phyloP scores from a whole-genome alignment of 2,329 filamentous ascomycete species.

The Ophiostoma montium region DNA sequence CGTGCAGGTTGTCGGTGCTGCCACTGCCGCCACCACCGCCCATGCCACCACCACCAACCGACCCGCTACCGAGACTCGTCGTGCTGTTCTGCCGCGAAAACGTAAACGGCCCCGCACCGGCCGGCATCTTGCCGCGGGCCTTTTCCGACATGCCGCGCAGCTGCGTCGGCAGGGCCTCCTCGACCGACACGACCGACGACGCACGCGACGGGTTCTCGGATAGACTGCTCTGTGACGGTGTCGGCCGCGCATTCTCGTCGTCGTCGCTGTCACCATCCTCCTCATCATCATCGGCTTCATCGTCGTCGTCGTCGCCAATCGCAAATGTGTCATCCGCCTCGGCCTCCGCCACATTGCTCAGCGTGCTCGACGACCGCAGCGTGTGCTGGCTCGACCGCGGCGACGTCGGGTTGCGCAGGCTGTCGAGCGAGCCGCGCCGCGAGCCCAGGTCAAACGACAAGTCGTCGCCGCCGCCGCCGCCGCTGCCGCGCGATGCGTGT shows the following conservation, averaged over 20 bases:
- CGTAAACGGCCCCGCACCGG: slow-evolving; percentile 45
- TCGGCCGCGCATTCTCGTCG: slow-evolving; percentile 19
- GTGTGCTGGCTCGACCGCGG: slow-evolving; percentile 22
- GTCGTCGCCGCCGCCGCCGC: slow-evolving; percentile 14
- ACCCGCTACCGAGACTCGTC: slow-evolving; percentile 59
- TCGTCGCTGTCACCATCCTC: slow-evolving; percentile 70
- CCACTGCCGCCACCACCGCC: neutral
- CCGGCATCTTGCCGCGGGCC: slow-evolving; percentile 88
- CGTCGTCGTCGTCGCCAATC: slow-evolving; percentile 78
- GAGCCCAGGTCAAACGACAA: slow-evolving; percentile 35
- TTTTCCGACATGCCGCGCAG: slow-evolving; percentile 93
- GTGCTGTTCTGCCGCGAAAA: slow-evolving; percentile 88
- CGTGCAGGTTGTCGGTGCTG: neutral
- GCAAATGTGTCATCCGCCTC: slow-evolving; percentile 69
- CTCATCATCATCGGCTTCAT: slow-evolving; percentile 75
- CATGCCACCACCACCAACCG: slow-evolving; percentile 16
- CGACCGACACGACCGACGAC: slow-evolving; percentile 46
- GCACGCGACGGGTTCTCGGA: slow-evolving; percentile 49
- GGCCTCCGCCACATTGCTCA: slow-evolving; percentile 67
- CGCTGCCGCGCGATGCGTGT: no score
- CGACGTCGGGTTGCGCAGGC: slow-evolving; percentile 45
- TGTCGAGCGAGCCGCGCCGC: slow-evolving; percentile 51
- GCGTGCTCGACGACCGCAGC: slow-evolving; percentile 28
- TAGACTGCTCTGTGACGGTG: slow-evolving; percentile 39
- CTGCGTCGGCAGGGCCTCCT: slow-evolving; percentile 72